Conservation (phyloP, 2,329 filamentous ascomycete species). For the Talaromyces sp. region DNA sequence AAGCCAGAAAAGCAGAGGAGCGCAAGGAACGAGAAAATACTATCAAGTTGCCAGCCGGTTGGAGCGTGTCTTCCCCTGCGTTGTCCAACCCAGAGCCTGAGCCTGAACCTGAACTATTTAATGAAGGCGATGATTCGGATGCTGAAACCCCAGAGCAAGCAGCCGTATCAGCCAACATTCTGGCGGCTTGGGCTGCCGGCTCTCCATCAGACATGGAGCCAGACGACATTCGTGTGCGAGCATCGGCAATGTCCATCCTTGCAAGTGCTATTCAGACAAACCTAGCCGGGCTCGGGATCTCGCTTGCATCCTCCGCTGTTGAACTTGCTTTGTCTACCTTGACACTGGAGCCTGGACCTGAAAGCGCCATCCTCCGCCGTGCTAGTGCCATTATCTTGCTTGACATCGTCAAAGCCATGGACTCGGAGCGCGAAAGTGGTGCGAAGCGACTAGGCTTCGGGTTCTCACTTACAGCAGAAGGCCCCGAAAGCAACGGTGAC, state of each 20-base stretch:
- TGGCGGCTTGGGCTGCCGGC: slow-evolving; percentile 38
- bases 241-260: slow-evolving; percentile 41
- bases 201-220: slow-evolving; percentile 32
- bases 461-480: slow-evolving; percentile 27
- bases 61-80: slow-evolving; percentile 21
- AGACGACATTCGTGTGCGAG: slow-evolving; percentile 39
- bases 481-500: neutral
- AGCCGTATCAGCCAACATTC: slow-evolving; percentile 29
- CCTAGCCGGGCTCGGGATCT: slow-evolving; percentile 31
- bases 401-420: slow-evolving; percentile 36
- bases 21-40: slow-evolving; percentile 22
- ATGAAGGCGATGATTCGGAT: slow-evolving; percentile 25
- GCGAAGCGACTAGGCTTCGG: slow-evolving; percentile 33
- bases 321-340: slow-evolving; percentile 37
- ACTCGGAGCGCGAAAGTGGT: slow-evolving; percentile 27
- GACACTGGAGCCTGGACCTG: slow-evolving; percentile 29
- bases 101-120: slow-evolving; percentile 1
- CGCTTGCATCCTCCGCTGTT: slow-evolving; percentile 30
- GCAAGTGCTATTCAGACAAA: slow-evolving; percentile 38
- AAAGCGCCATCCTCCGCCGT: slow-evolving; percentile 38
- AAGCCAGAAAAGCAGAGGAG: slow-evolving; percentile 21
- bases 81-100: slow-evolving; percentile 1
- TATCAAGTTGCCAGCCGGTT: slow-evolving; percentile 22
- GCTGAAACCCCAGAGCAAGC: slow-evolving; percentile 30
- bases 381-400: slow-evolving; percentile 36